Evolutionary conservation across 768 basidiomycete genomes (phyloP).

Genomic region (Mycena galopus): DNA sequence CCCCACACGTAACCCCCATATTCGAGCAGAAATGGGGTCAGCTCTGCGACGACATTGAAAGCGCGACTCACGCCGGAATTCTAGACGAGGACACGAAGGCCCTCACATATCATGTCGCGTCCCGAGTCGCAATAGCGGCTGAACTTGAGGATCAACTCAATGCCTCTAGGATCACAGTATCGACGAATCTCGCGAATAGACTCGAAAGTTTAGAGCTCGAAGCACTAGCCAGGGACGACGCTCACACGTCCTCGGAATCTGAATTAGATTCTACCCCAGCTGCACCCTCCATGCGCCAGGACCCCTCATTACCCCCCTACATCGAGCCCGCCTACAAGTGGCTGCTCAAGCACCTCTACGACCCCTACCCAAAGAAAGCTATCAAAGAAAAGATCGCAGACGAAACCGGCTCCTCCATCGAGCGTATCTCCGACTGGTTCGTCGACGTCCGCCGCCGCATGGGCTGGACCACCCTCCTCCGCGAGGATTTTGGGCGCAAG

Average conservation of each 20-base stretch:
- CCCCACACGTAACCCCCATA: background rate
- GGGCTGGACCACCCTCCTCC: constrained; percentile 63
- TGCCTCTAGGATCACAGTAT: constrained; percentile 33
- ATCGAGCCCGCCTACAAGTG: constrained; percentile 53
- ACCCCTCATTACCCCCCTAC: constrained; percentile 39
- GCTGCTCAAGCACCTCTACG: constrained; percentile 60
- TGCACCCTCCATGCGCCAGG: background rate
- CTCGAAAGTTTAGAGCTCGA: constrained; percentile 28
- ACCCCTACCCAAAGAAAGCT: constrained; percentile 64
- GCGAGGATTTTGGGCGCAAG: constrained; percentile 47
- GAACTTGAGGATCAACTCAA: constrained; percentile 27
- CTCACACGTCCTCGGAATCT: background rate
- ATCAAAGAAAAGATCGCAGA: constrained; percentile 46
- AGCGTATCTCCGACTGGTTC: constrained; percentile 62
- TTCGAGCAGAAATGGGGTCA: constrained; percentile 10
- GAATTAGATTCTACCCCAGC: background rate
- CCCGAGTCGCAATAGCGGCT: constrained; percentile 30
- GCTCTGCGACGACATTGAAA: constrained; percentile 4
- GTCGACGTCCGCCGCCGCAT: constrained; percentile 61
- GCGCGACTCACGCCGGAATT: background rate
- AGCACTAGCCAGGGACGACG: background rate
- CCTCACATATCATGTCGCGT: constrained; percentile 31
- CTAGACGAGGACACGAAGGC: constrained; percentile 27
- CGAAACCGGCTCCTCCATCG: constrained; percentile 38
- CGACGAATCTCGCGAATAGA: constrained; percentile 17